phyloP scores from a whole-genome alignment of 495 filamentous ascomycete genomes.

The Penicillium ochrochloron region DNA sequence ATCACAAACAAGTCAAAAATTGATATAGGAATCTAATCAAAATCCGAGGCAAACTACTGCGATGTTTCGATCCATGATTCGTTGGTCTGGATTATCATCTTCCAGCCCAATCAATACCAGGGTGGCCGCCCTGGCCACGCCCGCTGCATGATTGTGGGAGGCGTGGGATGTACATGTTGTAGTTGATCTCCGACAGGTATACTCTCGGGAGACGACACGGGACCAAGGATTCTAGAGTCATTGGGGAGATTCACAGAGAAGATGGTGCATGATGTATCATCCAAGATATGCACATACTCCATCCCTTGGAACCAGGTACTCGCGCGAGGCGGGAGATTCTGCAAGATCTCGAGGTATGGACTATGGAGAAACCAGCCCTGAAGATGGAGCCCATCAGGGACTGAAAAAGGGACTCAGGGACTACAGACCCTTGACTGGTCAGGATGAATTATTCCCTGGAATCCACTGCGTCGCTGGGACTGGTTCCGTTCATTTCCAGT shows the following conservation, averaged over 20 bases:
- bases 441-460: not conserved
- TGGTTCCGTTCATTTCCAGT: not conserved
- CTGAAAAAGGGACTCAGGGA: conserved; percentile 1
- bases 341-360: conserved; percentile 21
- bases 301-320: conserved; percentile 20
- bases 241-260: not conserved
- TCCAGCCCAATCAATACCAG: not conserved
- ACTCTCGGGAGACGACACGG: not conserved
- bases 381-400: conserved; percentile 17
- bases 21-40: not conserved
- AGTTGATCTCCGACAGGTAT: not conserved
- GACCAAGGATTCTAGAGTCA: not conserved
- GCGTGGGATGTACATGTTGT: not conserved
- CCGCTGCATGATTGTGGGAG: not conserved
- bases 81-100: not conserved
- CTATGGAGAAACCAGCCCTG: not conserved
- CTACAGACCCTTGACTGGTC: conserved; percentile 12
- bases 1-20: not conserved
- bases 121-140: not conserved
- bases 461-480: conserved; percentile 1
- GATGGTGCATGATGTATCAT: conserved; percentile 10
- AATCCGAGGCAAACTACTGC: not conserved
- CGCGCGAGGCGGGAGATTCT: conserved; percentile 7
- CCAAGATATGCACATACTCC: conserved; percentile 26
- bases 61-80: not conserved